phyloP scores from a whole-genome alignment of 2,329 filamentous ascomycete genomes.

The Ophiostoma ips region DNA sequence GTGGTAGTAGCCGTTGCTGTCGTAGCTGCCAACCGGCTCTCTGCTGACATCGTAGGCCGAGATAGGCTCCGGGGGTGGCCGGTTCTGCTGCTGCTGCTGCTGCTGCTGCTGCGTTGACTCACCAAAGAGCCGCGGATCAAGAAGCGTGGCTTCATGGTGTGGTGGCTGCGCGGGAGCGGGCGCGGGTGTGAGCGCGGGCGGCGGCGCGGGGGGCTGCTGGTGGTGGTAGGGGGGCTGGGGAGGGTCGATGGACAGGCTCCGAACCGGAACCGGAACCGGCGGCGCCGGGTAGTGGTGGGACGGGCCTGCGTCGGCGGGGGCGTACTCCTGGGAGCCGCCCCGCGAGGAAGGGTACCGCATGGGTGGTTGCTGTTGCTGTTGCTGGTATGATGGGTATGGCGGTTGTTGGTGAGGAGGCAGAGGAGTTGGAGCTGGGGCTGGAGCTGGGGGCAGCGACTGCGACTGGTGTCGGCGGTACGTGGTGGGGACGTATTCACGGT shows the following conservation, averaged over 20 bases:
- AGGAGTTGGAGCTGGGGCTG: neutral
- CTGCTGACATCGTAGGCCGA: neutral
- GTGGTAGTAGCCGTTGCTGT: neutral
- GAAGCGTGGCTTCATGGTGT: neutral
- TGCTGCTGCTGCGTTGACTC: conserved; percentile 5
- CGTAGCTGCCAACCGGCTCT: neutral
- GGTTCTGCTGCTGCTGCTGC: conserved; percentile 6
- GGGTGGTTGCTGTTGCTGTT: neutral
- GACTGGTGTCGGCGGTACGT: conserved; percentile 1
- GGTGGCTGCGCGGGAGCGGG: no score
- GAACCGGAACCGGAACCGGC: no score
- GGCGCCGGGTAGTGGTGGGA: neutral
- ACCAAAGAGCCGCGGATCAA: conserved; percentile 15
- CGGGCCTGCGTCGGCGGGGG: neutral
- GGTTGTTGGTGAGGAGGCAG: conserved; percentile 5
- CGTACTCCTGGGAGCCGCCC: conserved; percentile 5
- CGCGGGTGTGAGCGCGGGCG: neutral
- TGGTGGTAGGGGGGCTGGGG: conserved; percentile 7
- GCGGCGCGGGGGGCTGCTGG: neutral
- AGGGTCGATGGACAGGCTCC: conserved; percentile 7
- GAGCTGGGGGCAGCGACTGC: neutral
- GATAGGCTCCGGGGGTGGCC: neutral
- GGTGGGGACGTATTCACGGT: conserved; percentile 2
- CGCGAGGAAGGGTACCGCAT: conserved; percentile 6
- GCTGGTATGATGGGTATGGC: neutral